Conservation (phyloP, 225 moss, liverwort and hornwort species). For the Rhytidiadelphus loreus region DNA sequence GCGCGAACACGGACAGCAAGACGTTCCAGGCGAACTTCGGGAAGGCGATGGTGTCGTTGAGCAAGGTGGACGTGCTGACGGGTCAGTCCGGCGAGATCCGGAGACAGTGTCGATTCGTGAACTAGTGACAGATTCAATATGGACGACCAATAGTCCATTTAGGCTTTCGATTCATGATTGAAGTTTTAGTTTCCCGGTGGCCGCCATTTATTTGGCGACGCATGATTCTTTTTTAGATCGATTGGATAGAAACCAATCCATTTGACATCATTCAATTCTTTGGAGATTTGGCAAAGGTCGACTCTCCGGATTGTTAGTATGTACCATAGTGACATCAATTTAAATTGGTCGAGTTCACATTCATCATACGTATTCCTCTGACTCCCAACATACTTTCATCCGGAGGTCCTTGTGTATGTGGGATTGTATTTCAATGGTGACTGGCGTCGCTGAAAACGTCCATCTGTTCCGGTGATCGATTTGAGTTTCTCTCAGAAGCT, state of each 20-base stretch:
- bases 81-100: not conserved
- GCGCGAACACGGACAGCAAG: not conserved
- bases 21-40: not conserved
- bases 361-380: not conserved
- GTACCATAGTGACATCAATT: not conserved
- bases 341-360: not conserved
- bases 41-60: slow-evolving; percentile 1
- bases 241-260: not conserved
- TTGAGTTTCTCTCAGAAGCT: not conserved
- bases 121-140: not conserved
- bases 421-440: not conserved
- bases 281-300: not conserved
- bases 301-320: not conserved
- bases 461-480: not conserved
- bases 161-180: not conserved
- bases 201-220: not conserved
- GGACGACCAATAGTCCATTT: no score
- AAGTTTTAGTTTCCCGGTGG: no score
- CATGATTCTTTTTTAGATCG: not conserved
- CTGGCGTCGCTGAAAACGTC: not conserved
- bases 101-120: not conserved
- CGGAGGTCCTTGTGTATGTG: not conserved
- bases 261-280: not conserved
- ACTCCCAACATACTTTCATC: not conserved
- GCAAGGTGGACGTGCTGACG: not conserved